A percentile compares a stretch with the other conserved stretches of the same genome.
Conservation (phyloP, 2,329 filamentous ascomycete genomes). For the Diaporthe sp. region DNA sequence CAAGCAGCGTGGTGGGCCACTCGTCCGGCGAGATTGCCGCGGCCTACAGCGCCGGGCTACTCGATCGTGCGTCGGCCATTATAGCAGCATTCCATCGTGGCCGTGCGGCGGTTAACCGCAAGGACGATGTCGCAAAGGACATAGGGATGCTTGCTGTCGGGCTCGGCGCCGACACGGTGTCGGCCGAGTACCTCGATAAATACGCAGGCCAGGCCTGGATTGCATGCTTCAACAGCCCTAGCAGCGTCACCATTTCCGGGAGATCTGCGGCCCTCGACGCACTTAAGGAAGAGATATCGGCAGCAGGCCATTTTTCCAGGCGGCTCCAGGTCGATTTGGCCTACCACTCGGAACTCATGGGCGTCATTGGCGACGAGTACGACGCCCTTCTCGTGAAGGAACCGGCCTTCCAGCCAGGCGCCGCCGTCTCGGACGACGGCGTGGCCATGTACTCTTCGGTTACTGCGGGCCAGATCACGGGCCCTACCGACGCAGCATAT, state of each 20-base stretch:
- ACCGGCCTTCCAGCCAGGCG: no score
- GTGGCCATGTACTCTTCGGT: neutral
- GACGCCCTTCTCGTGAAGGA: neutral
- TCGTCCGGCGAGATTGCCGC: constrained; percentile 54
- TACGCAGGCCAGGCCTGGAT: no score
- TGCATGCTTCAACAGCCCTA: constrained; percentile 34
- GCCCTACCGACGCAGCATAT: constrained; percentile 36
- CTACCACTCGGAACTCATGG: neutral
- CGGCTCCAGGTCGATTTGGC: neutral
- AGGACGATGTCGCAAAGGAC: no score
- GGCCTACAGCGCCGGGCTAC: constrained; percentile 46
- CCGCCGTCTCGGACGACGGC: no score
- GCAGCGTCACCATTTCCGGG: constrained; percentile 49
- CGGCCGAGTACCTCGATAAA: no score
- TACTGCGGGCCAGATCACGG: neutral
- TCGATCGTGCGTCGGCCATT: neutral
- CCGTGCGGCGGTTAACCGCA: no score
- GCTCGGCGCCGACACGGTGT: neutral
- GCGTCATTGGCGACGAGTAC: neutral
- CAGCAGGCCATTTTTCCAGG: neutral
- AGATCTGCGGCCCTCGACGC: no score
- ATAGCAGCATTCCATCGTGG: neutral
- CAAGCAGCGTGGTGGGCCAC: constrained; percentile 49
- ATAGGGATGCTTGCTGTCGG: neutral
- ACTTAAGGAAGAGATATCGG: constrained; percentile 27